A percentile compares a stretch with the other conserved stretches of the same genome.
Evolutionary conservation across 164 flowering plant species (phyloP).

Genomic region (Vitis riparia): DNA sequence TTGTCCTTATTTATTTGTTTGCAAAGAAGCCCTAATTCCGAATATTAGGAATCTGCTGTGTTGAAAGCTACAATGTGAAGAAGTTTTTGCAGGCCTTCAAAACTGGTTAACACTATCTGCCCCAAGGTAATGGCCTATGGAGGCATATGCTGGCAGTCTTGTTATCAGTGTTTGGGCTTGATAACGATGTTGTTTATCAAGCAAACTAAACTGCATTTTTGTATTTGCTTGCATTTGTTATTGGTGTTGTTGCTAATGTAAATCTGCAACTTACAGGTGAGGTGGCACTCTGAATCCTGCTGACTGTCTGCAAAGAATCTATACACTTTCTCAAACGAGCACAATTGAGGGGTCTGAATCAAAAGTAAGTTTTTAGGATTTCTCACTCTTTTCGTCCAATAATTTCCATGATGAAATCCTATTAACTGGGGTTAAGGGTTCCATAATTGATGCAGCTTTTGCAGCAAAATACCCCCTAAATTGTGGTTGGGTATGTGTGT

Average conservation of each 20-base stretch:
- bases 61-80: conserved; percentile 13
- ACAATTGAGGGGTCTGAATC: conserved; percentile 7
- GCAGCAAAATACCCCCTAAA: too few relatives aligned
- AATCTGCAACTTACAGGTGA: conserved; percentile 9
- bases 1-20: conserved; percentile 11
- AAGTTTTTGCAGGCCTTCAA: conserved; percentile 17
- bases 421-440: too few relatives aligned
- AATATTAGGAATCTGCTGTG: conserved; percentile 6
- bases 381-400: background rate
- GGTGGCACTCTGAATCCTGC: background rate
- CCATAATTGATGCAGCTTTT: too few relatives aligned
- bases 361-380: conserved; percentile 16
- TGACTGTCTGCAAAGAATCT: background rate
- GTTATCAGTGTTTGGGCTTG: conserved; percentile 21
- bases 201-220: background rate
- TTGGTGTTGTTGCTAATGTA: conserved; percentile 3
- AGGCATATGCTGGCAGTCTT: conserved; percentile 20
- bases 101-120: conserved; percentile 20
- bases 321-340: background rate
- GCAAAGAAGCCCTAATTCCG: conserved; percentile 19
- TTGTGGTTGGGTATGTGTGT: too few relatives aligned
- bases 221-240: background rate
- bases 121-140: conserved; percentile 26
- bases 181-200: conserved; percentile 10
- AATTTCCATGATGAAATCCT: too few relatives aligned